These are phyloP conservation scores for Moesziomyces sp. DNA, from an alignment of 1,284 basidiomycete species.

Conservation along the genomic window DNA sequence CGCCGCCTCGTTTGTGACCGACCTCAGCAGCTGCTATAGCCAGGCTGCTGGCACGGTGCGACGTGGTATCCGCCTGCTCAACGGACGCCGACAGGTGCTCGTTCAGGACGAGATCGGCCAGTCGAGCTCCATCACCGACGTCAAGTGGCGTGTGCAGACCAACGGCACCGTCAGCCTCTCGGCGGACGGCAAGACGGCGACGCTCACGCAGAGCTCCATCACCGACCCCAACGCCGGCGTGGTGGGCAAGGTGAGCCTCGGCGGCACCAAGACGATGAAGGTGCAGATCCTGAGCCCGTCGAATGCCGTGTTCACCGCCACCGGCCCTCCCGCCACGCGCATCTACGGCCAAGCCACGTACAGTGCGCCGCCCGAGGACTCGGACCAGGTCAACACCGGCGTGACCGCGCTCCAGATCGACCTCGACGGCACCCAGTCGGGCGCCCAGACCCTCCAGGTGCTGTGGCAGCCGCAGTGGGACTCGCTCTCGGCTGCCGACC, in stretches of 20 bases:
- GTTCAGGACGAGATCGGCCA: conserved; percentile 69
- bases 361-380: conserved; percentile 71
- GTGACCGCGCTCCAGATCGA: conserved; percentile 83
- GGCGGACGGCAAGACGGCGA: conserved; percentile 72
- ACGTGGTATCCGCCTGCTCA: conserved; percentile 88
- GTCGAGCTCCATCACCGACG: conserved; percentile 50
- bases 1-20: conserved; percentile 83
- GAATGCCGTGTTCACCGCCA: conserved; percentile 70
- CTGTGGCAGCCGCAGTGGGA: conserved; percentile 67
- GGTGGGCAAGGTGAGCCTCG: conserved; percentile 57
- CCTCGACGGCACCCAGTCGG: conserved; percentile 67
- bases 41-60: conserved; percentile 74
- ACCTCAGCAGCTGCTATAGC: conserved; percentile 84
- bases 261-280: conserved; percentile 68
- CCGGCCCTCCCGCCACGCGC: conserved; percentile 39
- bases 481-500: conserved; percentile 48
- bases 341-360: conserved; percentile 75
- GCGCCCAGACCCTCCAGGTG: conserved; percentile 71
- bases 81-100: conserved; percentile 88
- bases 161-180: conserved; percentile 75
- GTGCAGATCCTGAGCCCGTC: conserved; percentile 73
- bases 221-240: conserved; percentile 73
- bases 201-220: conserved; percentile 74
- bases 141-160: conserved; percentile 96
- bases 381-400: conserved; percentile 80